Base-by-base conservation (phyloP, 177 flowering plant species). In the Vitis hybrid region DNA sequence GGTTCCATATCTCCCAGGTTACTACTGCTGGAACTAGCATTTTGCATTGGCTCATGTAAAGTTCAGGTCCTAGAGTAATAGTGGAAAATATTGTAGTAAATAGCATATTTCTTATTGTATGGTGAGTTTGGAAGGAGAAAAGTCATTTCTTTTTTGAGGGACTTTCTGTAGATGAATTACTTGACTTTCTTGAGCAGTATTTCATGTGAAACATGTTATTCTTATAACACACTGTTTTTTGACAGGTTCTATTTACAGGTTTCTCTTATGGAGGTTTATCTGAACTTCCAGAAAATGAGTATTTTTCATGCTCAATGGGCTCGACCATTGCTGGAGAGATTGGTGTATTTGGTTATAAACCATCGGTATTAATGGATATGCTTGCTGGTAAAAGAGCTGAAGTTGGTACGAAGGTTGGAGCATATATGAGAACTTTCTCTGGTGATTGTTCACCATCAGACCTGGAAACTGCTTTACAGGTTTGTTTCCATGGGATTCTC, bases 301-400 rank as follows among this genome's bases (percentile, higher is more conserved):
- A 86, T 72, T 75, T 83, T 67, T 88, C 97, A 52, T 92, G 97
- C 72, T 89, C 97, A 71, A 89, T 91, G 93, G 90, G 91, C 65
- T 82, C 97, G 72, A 92, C 94, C 45, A 94, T 94, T 86, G 97
- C 98, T 74, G 97, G 97, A 72, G 98, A 94, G 77, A 91, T 94
- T 75, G 98, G 98, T 65, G 79, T 91, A 52, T 94, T 91, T 91
- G 98, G 98, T 69, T 84, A 92, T 72, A 87, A 81, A 78, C 98
- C 98, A 52, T 81, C 97, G 58, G 81, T 94, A 45, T 81, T 94
- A 52, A 85, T 84, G 91, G 98, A 94, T 74, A 88, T 94, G 95
- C 91, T 94, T 72, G 98, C 98, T 80, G 97, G 98, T 68, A 94
- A 94, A 85, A 91, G 98, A 82, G 95, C 91, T 77, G 96, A 90